A percentile compares a stretch with the other conserved stretches of the same genome.
Evolutionary conservation across 2,329 filamentous ascomycete species (phyloP).

Genomic region (Paraconiothyrium brasiliense): DNA sequence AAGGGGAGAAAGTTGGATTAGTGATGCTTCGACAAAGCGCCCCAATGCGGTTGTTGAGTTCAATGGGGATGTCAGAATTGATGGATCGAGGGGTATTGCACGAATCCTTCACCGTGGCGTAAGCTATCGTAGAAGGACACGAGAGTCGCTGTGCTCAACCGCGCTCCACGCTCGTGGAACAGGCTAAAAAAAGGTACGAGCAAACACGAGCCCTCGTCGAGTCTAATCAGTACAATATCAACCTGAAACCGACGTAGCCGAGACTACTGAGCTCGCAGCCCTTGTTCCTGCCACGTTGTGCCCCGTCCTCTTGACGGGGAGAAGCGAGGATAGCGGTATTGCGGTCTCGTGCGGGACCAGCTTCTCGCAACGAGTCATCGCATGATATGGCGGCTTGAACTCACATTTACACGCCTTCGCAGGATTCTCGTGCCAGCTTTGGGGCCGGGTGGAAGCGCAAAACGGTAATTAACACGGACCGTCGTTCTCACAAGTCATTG

Average conservation of each 20-base stretch:
- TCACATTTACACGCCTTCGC: background rate
- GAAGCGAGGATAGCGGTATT: background rate
- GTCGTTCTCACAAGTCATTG: background rate
- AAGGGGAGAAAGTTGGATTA: background rate
- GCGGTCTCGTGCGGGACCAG: background rate
- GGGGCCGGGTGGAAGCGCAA: background rate
- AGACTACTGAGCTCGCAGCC: slow-evolving; percentile 1
- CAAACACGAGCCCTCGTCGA: background rate
- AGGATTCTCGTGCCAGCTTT: background rate
- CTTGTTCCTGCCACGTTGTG: background rate
- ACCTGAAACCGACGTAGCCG: background rate
- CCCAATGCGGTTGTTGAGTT: background rate
- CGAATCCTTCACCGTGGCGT: background rate
- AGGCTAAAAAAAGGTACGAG: background rate
- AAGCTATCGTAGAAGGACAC: background rate
- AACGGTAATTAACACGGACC: background rate
- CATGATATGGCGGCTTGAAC: slow-evolving; percentile 8
- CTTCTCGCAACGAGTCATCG: slow-evolving; percentile 9
- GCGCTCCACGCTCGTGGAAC: background rate
- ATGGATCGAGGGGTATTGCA: too few relatives aligned
- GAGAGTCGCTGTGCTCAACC: background rate
- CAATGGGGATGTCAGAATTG: too few relatives aligned
- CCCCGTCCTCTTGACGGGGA: background rate
- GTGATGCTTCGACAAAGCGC: background rate
- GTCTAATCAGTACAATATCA: background rate